Evolutionary conservation across 352 stramenopile genomes (phyloP).

Genomic region (Globisporangium radiosum): DNA sequence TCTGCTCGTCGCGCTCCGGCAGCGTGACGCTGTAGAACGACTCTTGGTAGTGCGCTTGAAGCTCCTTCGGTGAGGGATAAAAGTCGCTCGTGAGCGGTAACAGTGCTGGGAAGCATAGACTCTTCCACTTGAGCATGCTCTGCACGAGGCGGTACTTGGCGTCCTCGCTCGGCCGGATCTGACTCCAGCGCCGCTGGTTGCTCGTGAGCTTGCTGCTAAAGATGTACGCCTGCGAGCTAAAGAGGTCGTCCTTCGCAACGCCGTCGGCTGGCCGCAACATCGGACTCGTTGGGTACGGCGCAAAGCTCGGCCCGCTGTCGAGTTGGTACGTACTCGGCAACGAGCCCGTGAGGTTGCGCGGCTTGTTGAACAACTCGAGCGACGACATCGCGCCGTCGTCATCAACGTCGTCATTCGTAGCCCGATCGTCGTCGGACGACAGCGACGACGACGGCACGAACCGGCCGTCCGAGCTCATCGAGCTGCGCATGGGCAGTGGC

Average conservation of each 20-base stretch:
- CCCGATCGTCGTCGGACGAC: background rate
- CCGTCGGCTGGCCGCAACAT: conserved; percentile 41
- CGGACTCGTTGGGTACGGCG: conserved; percentile 48
- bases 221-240: conserved; percentile 69
- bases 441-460: conserved; percentile 19
- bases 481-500: conserved; percentile 32
- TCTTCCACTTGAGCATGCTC: conserved; percentile 96
- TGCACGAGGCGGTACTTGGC: conserved; percentile 53
- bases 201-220: conserved; percentile 80
- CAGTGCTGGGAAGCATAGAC: conserved; percentile 93
- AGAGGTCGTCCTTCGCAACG: conserved; percentile 57
- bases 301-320: conserved; percentile 32
- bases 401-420: background rate
- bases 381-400: conserved; percentile 15
- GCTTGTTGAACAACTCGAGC: conserved; percentile 13
- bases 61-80: conserved; percentile 69
- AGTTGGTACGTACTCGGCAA: conserved; percentile 59
- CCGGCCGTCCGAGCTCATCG: conserved; percentile 27
- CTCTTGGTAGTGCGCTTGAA: conserved; percentile 76
- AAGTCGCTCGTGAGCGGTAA: conserved; percentile 90
- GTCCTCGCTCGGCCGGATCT: conserved; percentile 81
- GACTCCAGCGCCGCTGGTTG: conserved; percentile 95
- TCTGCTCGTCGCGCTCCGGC: conserved; percentile 60
- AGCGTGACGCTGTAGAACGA: conserved; percentile 85
- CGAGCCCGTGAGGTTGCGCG: conserved; percentile 42